A percentile compares a stretch with the other conserved stretches of the same genome.
These are phyloP conservation scores for Backusella tuberculispora DNA, from an alignment of 192 early-diverging fungal genomes.

Conservation along the genomic window DNA sequence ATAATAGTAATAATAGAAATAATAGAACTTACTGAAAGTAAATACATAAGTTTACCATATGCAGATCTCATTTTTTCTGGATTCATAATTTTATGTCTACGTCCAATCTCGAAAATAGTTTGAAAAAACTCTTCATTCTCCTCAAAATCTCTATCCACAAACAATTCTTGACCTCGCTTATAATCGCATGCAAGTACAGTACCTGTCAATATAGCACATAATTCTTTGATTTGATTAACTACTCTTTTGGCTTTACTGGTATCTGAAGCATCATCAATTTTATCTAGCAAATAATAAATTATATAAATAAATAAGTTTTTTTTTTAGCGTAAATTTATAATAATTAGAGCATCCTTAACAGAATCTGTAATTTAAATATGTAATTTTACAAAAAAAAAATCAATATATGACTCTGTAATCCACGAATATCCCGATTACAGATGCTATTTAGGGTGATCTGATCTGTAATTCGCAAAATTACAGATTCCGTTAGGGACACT, in stretches of 20 bases:
- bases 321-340: too few species aligned
- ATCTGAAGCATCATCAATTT: conserved; percentile 69
- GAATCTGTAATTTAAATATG: too few species aligned
- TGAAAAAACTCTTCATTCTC: conserved; percentile 84
- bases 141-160: conserved; percentile 65
- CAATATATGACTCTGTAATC: neutral
- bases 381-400: too few species aligned
- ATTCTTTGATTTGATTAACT: conserved; percentile 92
- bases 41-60: conserved; percentile 96
- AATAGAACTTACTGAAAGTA: conserved; percentile 63
- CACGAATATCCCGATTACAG: too few species aligned
- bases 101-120: conserved; percentile 67
- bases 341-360: too few species aligned
- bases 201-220: conserved; percentile 94
- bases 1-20: neutral
- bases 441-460: too few species aligned
- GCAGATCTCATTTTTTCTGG: conserved; percentile 96
- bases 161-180: conserved; percentile 78
- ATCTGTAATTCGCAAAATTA: too few species aligned
- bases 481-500: too few species aligned
- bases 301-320: neutral
- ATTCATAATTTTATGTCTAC: conserved; percentile 87
- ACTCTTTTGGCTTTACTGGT: conserved; percentile 86
- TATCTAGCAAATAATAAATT: neutral
- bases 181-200: conserved; percentile 85